phyloP scores from a whole-genome alignment of 2,329 filamentous ascomycete genomes.

The Diaporthe sp. region DNA sequence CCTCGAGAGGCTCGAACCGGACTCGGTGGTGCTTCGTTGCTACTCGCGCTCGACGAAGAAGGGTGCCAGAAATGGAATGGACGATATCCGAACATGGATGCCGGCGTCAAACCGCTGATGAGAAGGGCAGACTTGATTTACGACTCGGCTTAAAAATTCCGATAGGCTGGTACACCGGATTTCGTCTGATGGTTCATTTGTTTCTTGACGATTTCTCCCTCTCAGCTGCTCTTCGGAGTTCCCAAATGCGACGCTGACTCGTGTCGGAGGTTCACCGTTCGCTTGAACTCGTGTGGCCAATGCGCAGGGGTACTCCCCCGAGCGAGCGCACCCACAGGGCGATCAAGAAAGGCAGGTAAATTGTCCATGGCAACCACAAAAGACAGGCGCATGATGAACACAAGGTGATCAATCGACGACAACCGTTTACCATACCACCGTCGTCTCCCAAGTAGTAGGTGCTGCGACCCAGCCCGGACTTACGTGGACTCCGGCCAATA shows the following conservation, averaged over 20 bases:
- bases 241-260: slow-evolving; percentile 36
- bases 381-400: slow-evolving; percentile 4
- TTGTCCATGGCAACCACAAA: not conserved
- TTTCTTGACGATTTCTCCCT: slow-evolving; percentile 29
- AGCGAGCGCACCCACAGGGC: not conserved
- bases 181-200: slow-evolving; percentile 33
- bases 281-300: slow-evolving; percentile 29
- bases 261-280: slow-evolving; percentile 33
- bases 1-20: slow-evolving; percentile 1
- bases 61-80: slow-evolving; percentile 8
- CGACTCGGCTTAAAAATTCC: slow-evolving; percentile 22
- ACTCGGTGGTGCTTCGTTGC: not conserved
- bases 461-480: slow-evolving; percentile 20
- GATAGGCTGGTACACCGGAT: slow-evolving; percentile 28
- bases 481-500: slow-evolving; percentile 5
- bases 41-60: not conserved
- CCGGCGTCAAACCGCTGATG: slow-evolving; percentile 19
- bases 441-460: not conserved
- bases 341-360: slow-evolving; percentile 16
- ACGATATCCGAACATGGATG: slow-evolving; percentile 11
- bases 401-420: slow-evolving; percentile 11
- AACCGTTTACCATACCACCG: not conserved
- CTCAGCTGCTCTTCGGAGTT: slow-evolving; percentile 31
- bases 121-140: slow-evolving; percentile 16
- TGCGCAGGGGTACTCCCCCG: slow-evolving; percentile 22